Evolutionary conservation across 163 green algal genomes (phyloP), one percentile per base, ranked within the genome.

Genomic region (Scenedesmus sp.): DNA sequence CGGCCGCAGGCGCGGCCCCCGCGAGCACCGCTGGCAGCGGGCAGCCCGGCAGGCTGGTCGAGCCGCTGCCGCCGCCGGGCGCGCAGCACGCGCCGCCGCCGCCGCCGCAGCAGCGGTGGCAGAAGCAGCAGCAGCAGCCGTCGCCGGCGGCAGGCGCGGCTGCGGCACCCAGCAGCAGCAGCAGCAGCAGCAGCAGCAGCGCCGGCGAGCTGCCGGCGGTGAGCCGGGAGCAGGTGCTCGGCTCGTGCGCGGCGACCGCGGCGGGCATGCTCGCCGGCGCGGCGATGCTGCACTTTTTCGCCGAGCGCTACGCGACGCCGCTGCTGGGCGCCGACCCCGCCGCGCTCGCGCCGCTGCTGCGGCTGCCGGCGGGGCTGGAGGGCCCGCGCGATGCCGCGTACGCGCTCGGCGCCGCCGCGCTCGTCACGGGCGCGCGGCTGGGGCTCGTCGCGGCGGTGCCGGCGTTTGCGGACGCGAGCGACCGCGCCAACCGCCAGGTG

Each of bases 401-500:
- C 10, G 54, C 63, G 29, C 42, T 84, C 15, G 83, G 31, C 2
- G 64, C 77, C 14, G 88, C 85, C 10, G 88, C 65, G 2, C 73
- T 18, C 0, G 85, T 93, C 13, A 93, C 88, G 18, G 83, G 22
- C 1, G 71, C 85, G 0, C 60, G 89, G 24, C 33, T 80, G 9
- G 51, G 69, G 17, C 76, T 93, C 24, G 44, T 93, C 44, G 51
- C 69, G 28, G n/a, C 36, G 26, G 91, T 83, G 85, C 77, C 60
- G 1, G 84, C 84, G 6, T 93, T 92, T 63, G 76, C 71, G 10
- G 80, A 80, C 3, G 88, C 90, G 1, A 93, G 86, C 2, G 65
- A 94, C 24, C 67, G 78, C 0, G 93, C 89, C n/a, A 96, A 96
- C 73, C 42, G 75, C 44, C 89, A 95, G 85, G 73, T 94, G 33